phyloP scores from a whole-genome alignment of 768 basidiomycete species.

The Chalciporus piperatus region DNA sequence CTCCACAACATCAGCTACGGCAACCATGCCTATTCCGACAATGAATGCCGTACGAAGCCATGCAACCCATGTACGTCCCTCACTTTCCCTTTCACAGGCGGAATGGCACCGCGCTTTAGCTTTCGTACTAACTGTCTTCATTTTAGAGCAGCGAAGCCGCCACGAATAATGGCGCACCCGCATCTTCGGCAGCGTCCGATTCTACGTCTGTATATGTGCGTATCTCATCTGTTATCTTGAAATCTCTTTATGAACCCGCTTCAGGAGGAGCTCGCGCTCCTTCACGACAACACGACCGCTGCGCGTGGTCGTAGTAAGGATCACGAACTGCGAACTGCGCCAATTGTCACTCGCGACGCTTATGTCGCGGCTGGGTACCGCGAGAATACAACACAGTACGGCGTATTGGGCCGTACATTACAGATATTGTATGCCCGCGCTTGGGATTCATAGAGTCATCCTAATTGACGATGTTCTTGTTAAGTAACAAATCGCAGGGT shows the following conservation, averaged over 20 bases:
- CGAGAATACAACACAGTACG: conserved; percentile 51
- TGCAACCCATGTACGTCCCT: conserved; percentile 7
- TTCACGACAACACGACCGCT: conserved; percentile 24
- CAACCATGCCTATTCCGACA: conserved; percentile 15
- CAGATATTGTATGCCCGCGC: conserved; percentile 40
- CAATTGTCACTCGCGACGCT: conserved; percentile 52
- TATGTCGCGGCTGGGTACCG: conserved; percentile 34
- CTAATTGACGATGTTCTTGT: background rate
- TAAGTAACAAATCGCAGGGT: conserved; percentile 34
- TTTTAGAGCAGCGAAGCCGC: conserved; percentile 9
- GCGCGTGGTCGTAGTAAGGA: conserved; percentile 27
- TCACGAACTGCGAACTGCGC: conserved; percentile 42
- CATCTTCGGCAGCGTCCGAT: background rate
- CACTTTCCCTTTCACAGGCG: background rate
- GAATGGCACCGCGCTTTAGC: background rate
- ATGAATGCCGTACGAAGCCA: conserved; percentile 1
- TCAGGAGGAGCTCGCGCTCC: conserved; percentile 33
- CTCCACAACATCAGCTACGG: background rate
- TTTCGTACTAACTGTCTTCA: background rate
- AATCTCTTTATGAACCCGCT: background rate
- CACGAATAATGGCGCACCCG: conserved; percentile 1
- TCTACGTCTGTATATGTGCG: conserved; percentile 22
- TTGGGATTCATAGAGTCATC: background rate
- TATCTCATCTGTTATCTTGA: background rate
- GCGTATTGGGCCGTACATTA: conserved; percentile 53